Base-by-base conservation (phyloP, 129 eudicot species). In the Arctium minus region DNA sequence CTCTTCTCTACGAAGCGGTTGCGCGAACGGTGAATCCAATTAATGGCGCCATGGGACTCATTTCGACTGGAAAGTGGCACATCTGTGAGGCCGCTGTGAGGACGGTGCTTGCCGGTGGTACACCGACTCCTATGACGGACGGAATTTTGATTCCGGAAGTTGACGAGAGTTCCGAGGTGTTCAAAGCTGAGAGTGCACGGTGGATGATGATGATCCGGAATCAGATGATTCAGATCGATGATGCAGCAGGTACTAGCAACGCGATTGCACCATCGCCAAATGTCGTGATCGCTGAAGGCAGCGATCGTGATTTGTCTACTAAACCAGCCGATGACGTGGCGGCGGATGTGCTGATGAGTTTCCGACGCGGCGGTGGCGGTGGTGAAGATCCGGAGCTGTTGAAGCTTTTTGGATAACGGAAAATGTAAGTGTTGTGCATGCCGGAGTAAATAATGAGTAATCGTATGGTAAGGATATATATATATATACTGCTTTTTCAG, bases 21-120 rank as follows among this genome's bases (percentile, higher is more conserved):
- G 98, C 97, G 5, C 85, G 98, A 3, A 90, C 91, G 31, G 87
- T 90, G 80, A 91, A 93, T 60, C 97, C 98, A 4, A 89, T 93
- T 17, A 91, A 76, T 56, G 98, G 98, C 3, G 98, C 94, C 6
- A 87, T 88, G 33, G 98, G 98, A 13, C 89, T 93, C 3, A 74
- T 89, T 6, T 77, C 92, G 31, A 81, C 94, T 3, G 98, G 98
- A 5, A 89, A 93, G 79, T 93, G 98, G 98, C 87, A 87, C 76
- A 77, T 87, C 27, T 90, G 94, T 62, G 89, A 89, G 87, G 87
- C 83, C 4, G 97, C 92, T 3, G 97, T 93, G 35, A 77, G 88
- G 70, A 86, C 86, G 1, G 91, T 93, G 69, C 95, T 93, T 8
- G 73, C 91, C 29, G 98, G 98, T n/a, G 98, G 94, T 3, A 64